Evolutionary conservation across 352 stramenopile species (phyloP).

Genomic region (Globisporangium rhizosaccharum): DNA sequence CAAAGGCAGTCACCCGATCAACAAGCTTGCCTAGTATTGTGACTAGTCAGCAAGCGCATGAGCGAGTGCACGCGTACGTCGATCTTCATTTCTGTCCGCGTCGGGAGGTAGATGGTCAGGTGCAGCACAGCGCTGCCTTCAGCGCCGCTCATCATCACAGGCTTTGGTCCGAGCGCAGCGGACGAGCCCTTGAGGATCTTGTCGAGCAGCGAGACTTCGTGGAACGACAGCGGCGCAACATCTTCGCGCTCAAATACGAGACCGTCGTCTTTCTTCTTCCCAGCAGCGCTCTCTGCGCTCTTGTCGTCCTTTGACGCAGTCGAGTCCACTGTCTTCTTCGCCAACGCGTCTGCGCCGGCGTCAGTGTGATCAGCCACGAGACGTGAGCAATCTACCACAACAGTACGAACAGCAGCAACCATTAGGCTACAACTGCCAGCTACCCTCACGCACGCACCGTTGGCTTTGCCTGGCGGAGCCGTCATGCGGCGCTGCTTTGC

Average conservation of each 20-base stretch:
- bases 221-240: constrained; percentile 52
- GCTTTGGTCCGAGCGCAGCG: constrained; percentile 42
- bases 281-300: constrained; percentile 4
- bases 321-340: constrained; percentile 1
- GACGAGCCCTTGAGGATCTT: constrained; percentile 64
- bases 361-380: no score
- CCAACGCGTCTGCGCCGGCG: constrained; percentile 1
- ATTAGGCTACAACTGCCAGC: no score
- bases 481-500: constrained; percentile 12
- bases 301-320: constrained; percentile 8
- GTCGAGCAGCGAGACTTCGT: constrained; percentile 71
- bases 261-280: constrained; percentile 29
- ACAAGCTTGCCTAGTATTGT: background rate
- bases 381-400: no score
- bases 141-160: constrained; percentile 42
- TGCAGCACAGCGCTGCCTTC: constrained; percentile 67
- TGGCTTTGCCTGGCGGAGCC: constrained; percentile 9
- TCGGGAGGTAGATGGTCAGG: constrained; percentile 83
- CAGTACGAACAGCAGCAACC: no score
- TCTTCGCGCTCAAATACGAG: constrained; percentile 72
- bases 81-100: constrained; percentile 83
- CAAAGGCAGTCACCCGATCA: constrained; percentile 2
- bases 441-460: constrained; percentile 1
- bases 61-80: constrained; percentile 38
- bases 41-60: background rate